Conservation (phyloP, 805 yeast species). For the Saccharomyces eubayanus region DNA sequence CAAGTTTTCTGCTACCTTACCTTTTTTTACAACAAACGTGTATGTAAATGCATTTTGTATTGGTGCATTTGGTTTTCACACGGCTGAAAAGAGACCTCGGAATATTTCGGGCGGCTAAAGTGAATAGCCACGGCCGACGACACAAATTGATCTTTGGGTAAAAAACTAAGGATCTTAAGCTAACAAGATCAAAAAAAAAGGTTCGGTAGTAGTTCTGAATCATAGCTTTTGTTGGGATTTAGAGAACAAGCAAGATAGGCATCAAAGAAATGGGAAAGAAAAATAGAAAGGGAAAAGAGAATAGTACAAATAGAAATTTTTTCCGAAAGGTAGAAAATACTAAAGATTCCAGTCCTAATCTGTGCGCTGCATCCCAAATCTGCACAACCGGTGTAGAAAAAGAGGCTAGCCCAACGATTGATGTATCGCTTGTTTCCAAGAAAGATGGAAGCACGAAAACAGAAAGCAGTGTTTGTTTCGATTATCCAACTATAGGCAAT, state of each 20-base stretch:
- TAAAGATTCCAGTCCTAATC: neutral
- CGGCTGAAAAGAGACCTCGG: conserved; percentile 1
- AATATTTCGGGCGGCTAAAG: conserved; percentile 2
- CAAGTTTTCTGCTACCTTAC: neutral
- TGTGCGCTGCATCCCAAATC: neutral
- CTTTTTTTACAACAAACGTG: no score
- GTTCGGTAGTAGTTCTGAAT: neutral
- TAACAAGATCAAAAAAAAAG: neutral
- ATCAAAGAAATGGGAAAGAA: neutral
- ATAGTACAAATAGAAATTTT: neutral
- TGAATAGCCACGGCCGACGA: neutral
- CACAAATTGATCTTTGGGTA: neutral
- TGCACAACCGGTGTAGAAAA: conserved; percentile 5
- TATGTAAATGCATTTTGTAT: no score
- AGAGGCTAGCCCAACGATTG: conserved; percentile 6
- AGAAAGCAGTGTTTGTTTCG: conserved; percentile 9
- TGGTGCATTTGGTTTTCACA: no score
- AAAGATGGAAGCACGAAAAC: conserved; percentile 3
- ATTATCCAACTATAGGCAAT: neutral
- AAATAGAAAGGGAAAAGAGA: neutral
- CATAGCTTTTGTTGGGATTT: neutral
- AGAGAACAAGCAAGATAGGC: neutral
- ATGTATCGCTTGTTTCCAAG: conserved; percentile 7
- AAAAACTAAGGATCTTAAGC: neutral
- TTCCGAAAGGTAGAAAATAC: neutral